These are phyloP conservation scores for Thraustochytrium sp. DNA, from an alignment of 352 stramenopile genomes.

Conservation along the genomic window DNA sequence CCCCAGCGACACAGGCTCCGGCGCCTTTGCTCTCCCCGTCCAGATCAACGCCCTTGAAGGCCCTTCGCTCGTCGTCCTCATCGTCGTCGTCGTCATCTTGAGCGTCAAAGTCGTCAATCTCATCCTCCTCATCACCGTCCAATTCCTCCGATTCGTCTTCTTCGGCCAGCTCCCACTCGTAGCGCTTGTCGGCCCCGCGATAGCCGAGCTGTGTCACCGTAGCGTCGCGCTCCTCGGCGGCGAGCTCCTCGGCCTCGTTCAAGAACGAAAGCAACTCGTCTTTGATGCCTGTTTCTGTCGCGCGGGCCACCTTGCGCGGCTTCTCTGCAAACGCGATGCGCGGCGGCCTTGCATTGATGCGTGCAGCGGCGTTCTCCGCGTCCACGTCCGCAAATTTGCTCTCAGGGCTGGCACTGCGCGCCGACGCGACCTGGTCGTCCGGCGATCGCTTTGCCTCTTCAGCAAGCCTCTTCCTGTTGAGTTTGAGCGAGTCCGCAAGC, in stretches of 20 bases:
- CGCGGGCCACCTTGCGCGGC: background rate
- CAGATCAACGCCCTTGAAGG: background rate
- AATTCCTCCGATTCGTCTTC: background rate
- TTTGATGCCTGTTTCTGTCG: slow-evolving; percentile 1
- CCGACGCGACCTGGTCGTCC: background rate
- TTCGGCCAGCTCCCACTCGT: slow-evolving; percentile 5
- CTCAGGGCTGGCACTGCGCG: background rate
- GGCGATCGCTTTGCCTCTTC: background rate
- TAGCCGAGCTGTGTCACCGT: background rate
- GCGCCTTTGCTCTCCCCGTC: background rate
- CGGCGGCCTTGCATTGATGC: background rate
- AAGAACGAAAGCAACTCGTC: background rate
- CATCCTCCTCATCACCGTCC: too few relatives aligned
- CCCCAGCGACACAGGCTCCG: background rate
- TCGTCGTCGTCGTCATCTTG: background rate
- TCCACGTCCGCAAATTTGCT: slow-evolving; percentile 14
- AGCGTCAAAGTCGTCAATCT: too few relatives aligned
- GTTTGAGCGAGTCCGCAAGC: slow-evolving; percentile 37
- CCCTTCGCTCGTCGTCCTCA: background rate
- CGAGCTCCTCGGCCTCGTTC: background rate
- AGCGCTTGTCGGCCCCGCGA: background rate
- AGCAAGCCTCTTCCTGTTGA: background rate
- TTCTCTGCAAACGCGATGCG: background rate
- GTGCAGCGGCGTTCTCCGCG: background rate
- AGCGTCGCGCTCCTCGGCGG: background rate